Evolutionary conservation across 2,329 filamentous ascomycete species (phyloP).

Genomic region (Pestalotiopsis sp.): DNA sequence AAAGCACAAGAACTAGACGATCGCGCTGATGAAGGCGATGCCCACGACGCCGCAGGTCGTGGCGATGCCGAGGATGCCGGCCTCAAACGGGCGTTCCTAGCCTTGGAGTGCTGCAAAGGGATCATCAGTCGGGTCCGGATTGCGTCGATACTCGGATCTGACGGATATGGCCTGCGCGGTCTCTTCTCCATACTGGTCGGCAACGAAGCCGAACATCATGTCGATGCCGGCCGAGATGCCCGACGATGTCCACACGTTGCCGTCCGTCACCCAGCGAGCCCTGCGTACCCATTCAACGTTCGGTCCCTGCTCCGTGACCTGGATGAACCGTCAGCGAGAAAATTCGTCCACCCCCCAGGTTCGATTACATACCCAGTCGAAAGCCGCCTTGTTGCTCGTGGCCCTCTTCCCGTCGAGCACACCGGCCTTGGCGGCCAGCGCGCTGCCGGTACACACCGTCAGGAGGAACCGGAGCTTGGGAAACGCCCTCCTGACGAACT

Average conservation of each 20-base stretch:
- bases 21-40: too few species aligned
- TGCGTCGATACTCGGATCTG: constrained; percentile 60
- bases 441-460: constrained; percentile 68
- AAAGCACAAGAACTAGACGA: too few species aligned
- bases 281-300: constrained; percentile 60
- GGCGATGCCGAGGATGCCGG: neutral
- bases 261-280: constrained; percentile 67
- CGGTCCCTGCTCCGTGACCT: constrained; percentile 43
- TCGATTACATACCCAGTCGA: constrained; percentile 31
- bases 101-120: constrained; percentile 46
- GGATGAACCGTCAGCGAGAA: neutral
- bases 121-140: constrained; percentile 50
- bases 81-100: neutral
- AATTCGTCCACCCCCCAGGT: neutral
- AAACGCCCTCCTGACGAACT: constrained; percentile 48
- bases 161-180: constrained; percentile 49
- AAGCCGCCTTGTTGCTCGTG: constrained; percentile 68
- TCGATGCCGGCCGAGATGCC: constrained; percentile 64
- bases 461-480: constrained; percentile 56
- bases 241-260: constrained; percentile 67
- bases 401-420: constrained; percentile 61
- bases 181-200: constrained; percentile 52
- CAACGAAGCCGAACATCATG: constrained; percentile 56
- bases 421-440: constrained; percentile 58
- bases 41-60: too few species aligned